Evolutionary conservation across 1,284 basidiomycete genomes (phyloP).

Genomic region (Vanrija pseudolonga): DNA sequence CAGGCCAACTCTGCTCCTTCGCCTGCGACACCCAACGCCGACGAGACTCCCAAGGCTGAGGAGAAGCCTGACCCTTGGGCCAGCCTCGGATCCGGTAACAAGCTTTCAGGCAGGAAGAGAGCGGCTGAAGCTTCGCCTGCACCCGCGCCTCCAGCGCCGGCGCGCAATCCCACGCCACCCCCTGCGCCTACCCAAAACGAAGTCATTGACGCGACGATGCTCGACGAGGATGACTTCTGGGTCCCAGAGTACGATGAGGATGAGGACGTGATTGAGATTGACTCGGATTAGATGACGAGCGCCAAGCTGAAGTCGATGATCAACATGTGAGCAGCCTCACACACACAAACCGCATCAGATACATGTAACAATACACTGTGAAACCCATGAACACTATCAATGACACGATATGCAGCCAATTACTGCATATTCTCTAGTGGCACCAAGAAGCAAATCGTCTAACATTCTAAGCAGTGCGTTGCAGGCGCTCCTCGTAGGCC

Average conservation of each 20-base stretch:
- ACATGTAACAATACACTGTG: slow-evolving; percentile 7
- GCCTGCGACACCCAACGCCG: too few species aligned
- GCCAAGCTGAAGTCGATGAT: too few species aligned
- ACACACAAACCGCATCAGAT: neutral
- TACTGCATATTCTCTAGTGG: slow-evolving; percentile 10
- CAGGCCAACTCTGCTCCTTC: neutral
- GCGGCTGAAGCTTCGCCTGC: neutral
- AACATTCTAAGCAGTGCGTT: neutral
- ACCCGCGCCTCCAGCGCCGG: slow-evolving; percentile 1
- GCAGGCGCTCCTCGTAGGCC: slow-evolving; percentile 65
- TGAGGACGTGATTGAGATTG: slow-evolving; percentile 45
- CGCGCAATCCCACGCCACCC: slow-evolving; percentile 2
- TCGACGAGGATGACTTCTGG: slow-evolving; percentile 45
- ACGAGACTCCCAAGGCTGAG: slow-evolving; percentile 2
- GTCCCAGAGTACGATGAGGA: slow-evolving; percentile 31
- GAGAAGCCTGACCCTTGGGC: slow-evolving; percentile 45
- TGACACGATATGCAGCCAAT: neutral
- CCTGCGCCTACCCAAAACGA: slow-evolving; percentile 25
- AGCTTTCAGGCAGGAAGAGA: slow-evolving; percentile 22
- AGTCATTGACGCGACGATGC: slow-evolving; percentile 42
- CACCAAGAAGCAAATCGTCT: neutral
- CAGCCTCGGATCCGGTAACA: slow-evolving; percentile 42
- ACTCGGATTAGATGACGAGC: slow-evolving; percentile 33
- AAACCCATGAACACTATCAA: neutral
- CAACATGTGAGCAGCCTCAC: too few species aligned